phyloP scores from a whole-genome alignment of 164 flowering plant species.

The Tinospora cordifolia region DNA sequence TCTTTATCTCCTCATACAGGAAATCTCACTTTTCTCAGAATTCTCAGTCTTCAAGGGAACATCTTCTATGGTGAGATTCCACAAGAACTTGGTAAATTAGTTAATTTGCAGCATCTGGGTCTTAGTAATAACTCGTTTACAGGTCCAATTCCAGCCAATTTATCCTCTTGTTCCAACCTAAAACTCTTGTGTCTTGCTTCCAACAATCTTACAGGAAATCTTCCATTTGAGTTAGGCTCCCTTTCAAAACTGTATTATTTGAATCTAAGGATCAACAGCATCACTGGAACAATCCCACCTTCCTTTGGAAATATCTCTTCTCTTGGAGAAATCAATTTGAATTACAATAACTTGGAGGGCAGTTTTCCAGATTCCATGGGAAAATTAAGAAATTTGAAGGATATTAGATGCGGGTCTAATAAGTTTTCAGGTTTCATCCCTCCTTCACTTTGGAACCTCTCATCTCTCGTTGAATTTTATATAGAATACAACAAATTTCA shows the following conservation, averaged over 20 bases:
- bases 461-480: too few relatives aligned
- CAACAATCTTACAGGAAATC: slow-evolving; percentile 10
- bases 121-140: slow-evolving; percentile 13
- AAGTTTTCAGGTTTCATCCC: slow-evolving; percentile 3
- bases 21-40: slow-evolving; percentile 36
- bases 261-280: slow-evolving; percentile 2
- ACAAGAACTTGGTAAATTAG: slow-evolving; percentile 17
- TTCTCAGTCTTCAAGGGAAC: too few relatives aligned
- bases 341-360: background rate
- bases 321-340: background rate
- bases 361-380: slow-evolving; percentile 4
- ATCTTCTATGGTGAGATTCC: slow-evolving; percentile 26
- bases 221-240: slow-evolving; percentile 3
- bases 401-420: background rate
- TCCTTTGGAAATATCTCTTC: slow-evolving; percentile 9
- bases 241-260: slow-evolving; percentile 5
- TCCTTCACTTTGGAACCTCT: too few relatives aligned
- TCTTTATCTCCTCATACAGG: slow-evolving; percentile 19
- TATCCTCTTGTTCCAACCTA: slow-evolving; percentile 13
- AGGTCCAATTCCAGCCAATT: slow-evolving; percentile 18
- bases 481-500: background rate
- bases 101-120: slow-evolving; percentile 5
- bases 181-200: background rate
- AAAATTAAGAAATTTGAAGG: background rate
- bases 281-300: slow-evolving; percentile 24